Conservation (phyloP, 108 stramenopile genomes). For the Cyclotella baltica region DNA sequence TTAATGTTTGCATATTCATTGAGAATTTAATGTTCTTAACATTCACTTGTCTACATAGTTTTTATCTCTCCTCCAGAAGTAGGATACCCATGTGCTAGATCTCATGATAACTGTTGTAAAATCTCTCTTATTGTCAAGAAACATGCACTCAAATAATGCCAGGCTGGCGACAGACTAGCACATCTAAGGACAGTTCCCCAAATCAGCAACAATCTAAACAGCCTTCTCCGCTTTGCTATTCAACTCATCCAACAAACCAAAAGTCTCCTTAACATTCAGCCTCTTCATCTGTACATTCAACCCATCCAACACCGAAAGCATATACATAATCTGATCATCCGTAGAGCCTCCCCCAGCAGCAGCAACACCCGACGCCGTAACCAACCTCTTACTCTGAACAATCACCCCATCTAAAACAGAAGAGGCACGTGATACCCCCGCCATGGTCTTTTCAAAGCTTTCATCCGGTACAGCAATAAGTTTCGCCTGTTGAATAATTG, state of each 20-base stretch:
- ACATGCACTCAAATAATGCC: no score
- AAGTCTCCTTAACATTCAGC: constrained; percentile 39
- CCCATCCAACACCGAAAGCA: constrained; percentile 51
- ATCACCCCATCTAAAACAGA: constrained; percentile 46
- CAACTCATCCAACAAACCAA: constrained; percentile 46
- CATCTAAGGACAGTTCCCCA: no score
- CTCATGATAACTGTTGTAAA: no score
- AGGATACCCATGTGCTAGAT: no score
- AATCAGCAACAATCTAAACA: background rate
- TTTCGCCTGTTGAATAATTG: constrained; percentile 28
- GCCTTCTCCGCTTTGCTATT: constrained; percentile 37
- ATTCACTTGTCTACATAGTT: no score
- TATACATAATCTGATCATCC: constrained; percentile 40
- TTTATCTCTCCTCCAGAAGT: no score
- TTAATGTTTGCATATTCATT: background rate
- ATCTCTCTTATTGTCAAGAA: no score
- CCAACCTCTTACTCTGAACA: constrained; percentile 40
- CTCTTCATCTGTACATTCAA: constrained; percentile 49
- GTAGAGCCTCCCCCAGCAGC: constrained; percentile 4
- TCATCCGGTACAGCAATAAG: constrained; percentile 35
- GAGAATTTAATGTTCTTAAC: background rate
- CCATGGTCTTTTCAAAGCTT: background rate
- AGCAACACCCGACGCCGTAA: constrained; percentile 11
- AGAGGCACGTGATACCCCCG: constrained; percentile 28
- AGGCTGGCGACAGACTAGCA: no score